Evolutionary conservation across 2,329 filamentous ascomycete genomes (phyloP).

Genomic region (Neofusicoccum kwambonambiense): DNA sequence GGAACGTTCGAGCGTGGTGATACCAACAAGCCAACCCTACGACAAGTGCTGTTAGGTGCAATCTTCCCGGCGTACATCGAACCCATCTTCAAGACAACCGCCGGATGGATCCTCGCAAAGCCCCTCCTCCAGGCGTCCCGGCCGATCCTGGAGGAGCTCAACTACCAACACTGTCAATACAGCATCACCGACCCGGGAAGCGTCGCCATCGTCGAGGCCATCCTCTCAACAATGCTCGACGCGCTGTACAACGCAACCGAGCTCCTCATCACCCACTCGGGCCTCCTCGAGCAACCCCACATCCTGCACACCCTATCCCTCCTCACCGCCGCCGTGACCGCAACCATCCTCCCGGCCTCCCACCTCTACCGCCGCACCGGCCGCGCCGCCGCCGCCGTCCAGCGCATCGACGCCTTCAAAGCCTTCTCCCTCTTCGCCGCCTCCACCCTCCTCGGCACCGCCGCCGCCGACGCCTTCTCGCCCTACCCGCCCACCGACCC

Average conservation of each 20-base stretch:
- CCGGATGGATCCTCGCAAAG: conserved; percentile 52
- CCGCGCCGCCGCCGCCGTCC: conserved; percentile 21
- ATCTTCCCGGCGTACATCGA: conserved; percentile 60
- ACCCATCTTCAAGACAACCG: conserved; percentile 43
- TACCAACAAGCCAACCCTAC: conserved; percentile 46
- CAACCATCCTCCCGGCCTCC: conserved; percentile 44
- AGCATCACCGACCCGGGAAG: conserved; percentile 42
- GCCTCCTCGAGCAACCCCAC: conserved; percentile 38
- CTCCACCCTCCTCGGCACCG: conserved; percentile 26
- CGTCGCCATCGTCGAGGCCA: conserved; percentile 37
- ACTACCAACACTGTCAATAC: conserved; percentile 48
- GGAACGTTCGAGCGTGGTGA: conserved; percentile 44
- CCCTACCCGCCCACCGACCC: conserved; percentile 22
- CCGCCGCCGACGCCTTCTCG: conserved; percentile 13
- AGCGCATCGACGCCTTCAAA: conserved; percentile 40
- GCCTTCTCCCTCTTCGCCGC: conserved; percentile 38
- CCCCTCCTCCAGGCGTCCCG: conserved; percentile 53
- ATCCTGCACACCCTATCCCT: conserved; percentile 39
- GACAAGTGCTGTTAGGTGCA: conserved; percentile 52
- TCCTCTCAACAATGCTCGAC: conserved; percentile 38
- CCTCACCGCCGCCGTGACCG: conserved; percentile 43
- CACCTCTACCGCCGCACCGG: conserved; percentile 45
- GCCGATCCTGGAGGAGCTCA: conserved; percentile 43
- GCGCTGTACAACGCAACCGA: conserved; percentile 34
- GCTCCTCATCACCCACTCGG: conserved; percentile 33